Base-by-base conservation (phyloP, 768 basidiomycete species). In the Pulveroboletus sp. region DNA sequence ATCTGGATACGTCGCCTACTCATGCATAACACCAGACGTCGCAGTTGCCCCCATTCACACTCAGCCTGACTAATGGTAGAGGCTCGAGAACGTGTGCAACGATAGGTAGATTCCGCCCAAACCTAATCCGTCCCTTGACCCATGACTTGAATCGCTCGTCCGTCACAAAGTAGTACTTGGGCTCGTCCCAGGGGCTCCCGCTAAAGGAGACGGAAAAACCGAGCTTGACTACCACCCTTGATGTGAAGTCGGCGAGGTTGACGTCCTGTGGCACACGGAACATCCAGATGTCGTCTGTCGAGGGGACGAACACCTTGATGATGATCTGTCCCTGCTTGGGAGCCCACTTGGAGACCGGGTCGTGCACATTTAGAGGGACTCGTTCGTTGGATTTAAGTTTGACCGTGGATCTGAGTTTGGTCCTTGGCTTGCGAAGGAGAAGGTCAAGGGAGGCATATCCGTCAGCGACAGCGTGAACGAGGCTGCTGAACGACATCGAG, bases 201-300 rank as follows among this genome's bases (percentile, higher is more conserved):
- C 62, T 63, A 47, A 73, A 68, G 18, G 56, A 59, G 32, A 71
- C 64, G 8, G 53, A 43, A 43, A 73, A 71, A 11, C 68, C 72
- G n/a, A 73, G 57, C 59, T 73, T 73, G 21, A 49, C 57, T 32
- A 56, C 54, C 30, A 73, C 71, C 45, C 43, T 64, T 18, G 61
- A 60, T 4, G 62, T 60, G 50, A 73, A 70, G 35, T 51, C 54
- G n/a, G 46, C 53, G 36, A 73, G 66, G 37, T 44, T 49, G 47
- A 66, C 56, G 46, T 62, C 54, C 41, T 62, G 62, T 17, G 71
- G 62, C 18, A 72, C 69, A 37, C 63, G 64, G 40, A 73, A 51
- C 55, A 58, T 68, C 73, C 72, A 73, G 47, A 71, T 63, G 50
- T 73, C 73, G 50, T 73, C 67, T 32, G 66, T 72, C 33, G 63